phyloP scores from a whole-genome alignment of 129 eudicot species.

The Helichrysum umbraculigerum region DNA sequence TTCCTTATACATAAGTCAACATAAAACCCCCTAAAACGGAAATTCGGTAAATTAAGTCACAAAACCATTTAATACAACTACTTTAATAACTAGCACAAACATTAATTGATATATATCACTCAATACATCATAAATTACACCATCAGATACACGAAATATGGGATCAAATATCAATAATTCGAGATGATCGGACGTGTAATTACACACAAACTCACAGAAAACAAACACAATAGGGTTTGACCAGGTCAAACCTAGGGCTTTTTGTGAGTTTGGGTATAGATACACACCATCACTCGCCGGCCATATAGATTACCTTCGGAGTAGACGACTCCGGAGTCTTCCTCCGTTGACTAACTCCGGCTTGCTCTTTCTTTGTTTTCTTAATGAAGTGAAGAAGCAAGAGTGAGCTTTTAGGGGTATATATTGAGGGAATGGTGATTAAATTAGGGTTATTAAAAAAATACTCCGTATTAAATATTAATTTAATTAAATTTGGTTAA shows the following conservation, averaged over 20 bases:
- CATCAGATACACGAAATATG: background rate
- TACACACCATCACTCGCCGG: constrained; percentile 7
- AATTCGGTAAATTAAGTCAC: constrained; percentile 1
- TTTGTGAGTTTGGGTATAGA: constrained; percentile 23
- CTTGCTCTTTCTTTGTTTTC: background rate
- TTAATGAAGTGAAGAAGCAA: constrained; percentile 18
- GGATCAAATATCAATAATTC: background rate
- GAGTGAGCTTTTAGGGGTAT: constrained; percentile 25
- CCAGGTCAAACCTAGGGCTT: constrained; percentile 6
- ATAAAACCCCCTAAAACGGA: constrained; percentile 15
- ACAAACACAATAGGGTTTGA: constrained; percentile 10
- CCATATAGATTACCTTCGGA: constrained; percentile 30
- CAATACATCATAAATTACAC: background rate
- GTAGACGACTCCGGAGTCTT: constrained; percentile 38
- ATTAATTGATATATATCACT: background rate
- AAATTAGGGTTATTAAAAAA: constrained; percentile 35
- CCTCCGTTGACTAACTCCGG: constrained; percentile 26
- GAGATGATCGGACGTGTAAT: constrained; percentile 29
- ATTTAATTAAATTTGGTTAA: too few species aligned
- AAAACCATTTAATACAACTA: constrained; percentile 19
- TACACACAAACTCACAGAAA: constrained; percentile 23
- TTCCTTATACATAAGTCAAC: constrained; percentile 1
- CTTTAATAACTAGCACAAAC: background rate
- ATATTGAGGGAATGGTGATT: background rate
- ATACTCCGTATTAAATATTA: too few species aligned